Evolutionary conservation across 2,329 filamentous ascomycete species (phyloP).

Genomic region (Paecilomyces sp.): DNA sequence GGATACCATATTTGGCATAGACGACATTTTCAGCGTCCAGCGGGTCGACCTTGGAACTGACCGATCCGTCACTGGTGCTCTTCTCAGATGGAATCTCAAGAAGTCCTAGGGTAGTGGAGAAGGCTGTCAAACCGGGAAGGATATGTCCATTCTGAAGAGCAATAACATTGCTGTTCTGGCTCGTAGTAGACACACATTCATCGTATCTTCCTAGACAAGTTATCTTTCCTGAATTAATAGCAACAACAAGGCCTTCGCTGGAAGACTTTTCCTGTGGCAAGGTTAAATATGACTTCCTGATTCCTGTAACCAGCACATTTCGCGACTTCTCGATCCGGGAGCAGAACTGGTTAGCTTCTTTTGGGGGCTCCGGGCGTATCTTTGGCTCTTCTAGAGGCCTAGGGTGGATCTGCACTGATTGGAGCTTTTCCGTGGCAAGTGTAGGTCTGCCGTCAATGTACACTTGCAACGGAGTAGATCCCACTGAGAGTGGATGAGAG

Average conservation of each 20-base stretch:
- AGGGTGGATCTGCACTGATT: slow-evolving; percentile 12
- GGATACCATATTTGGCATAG: slow-evolving; percentile 40
- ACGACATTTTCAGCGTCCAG: slow-evolving; percentile 9
- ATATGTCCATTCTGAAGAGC: slow-evolving; percentile 53
- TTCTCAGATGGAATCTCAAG: slow-evolving; percentile 55
- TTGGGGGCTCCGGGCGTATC: slow-evolving; percentile 16
- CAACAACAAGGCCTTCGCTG: slow-evolving; percentile 37
- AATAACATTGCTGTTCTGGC: slow-evolving; percentile 33
- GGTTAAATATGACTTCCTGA: slow-evolving; percentile 25
- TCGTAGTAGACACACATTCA: slow-evolving; percentile 35
- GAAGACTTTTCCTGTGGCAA: not conserved
- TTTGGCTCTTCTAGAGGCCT: slow-evolving; percentile 6
- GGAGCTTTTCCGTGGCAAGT: slow-evolving; percentile 23
- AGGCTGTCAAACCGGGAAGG: slow-evolving; percentile 53
- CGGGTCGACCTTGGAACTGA: slow-evolving; percentile 51
- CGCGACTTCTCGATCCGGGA: slow-evolving; percentile 12
- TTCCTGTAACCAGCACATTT: slow-evolving; percentile 19
- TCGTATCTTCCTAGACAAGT: slow-evolving; percentile 50
- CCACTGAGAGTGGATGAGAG: slow-evolving; percentile 54
- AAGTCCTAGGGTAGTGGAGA: slow-evolving; percentile 55
- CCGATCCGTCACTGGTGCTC: slow-evolving; percentile 40
- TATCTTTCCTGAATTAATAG: slow-evolving; percentile 48
- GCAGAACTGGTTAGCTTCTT: slow-evolving; percentile 13
- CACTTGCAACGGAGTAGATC: slow-evolving; percentile 53
- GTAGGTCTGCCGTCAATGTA: slow-evolving; percentile 55